phyloP scores from a whole-genome alignment of 2,329 filamentous ascomycete genomes.

The Sphaerulina populicola region DNA sequence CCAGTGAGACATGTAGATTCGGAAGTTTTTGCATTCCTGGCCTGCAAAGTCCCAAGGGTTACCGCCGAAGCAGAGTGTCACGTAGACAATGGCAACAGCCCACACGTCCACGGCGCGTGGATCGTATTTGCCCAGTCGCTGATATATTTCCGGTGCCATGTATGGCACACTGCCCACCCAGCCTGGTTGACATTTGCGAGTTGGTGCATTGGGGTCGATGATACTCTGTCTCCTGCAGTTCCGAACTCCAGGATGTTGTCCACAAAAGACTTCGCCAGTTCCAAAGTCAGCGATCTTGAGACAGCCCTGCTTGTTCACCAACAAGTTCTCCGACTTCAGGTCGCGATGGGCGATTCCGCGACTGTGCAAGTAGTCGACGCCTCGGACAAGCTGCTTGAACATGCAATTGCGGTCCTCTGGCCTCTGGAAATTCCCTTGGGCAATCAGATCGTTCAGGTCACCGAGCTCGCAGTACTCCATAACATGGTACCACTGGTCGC shows the following conservation, averaged over 20 bases:
- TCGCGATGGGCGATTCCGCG: conserved; percentile 85
- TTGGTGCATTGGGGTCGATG: conserved; percentile 61
- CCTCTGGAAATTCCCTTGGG: conserved; percentile 56
- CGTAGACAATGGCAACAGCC: conserved; percentile 75
- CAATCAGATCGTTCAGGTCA: conserved; percentile 68
- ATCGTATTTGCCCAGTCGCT: conserved; percentile 59
- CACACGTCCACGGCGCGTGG: conserved; percentile 76
- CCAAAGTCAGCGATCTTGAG: conserved; percentile 91
- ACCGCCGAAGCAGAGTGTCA: conserved; percentile 64
- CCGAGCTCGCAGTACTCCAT: conserved; percentile 87
- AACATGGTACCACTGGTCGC: conserved; percentile 75
- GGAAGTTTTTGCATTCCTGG: conserved; percentile 49
- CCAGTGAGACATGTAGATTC: conserved; percentile 59
- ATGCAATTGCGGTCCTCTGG: conserved; percentile 65
- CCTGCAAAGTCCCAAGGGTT: conserved; percentile 67
- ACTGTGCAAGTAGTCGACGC: conserved; percentile 70
- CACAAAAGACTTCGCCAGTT: conserved; percentile 76
- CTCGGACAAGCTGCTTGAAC: conserved; percentile 82
- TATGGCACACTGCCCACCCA: conserved; percentile 81
- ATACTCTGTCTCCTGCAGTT: conserved; percentile 47
- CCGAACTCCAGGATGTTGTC: conserved; percentile 69
- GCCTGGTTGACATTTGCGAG: conserved; percentile 65
- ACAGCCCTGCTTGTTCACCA: conserved; percentile 69
- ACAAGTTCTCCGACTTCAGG: conserved; percentile 80
- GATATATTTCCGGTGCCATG: conserved; percentile 75